Conservation (phyloP, 306 rosid species). For the Dicorynia guianensis region DNA sequence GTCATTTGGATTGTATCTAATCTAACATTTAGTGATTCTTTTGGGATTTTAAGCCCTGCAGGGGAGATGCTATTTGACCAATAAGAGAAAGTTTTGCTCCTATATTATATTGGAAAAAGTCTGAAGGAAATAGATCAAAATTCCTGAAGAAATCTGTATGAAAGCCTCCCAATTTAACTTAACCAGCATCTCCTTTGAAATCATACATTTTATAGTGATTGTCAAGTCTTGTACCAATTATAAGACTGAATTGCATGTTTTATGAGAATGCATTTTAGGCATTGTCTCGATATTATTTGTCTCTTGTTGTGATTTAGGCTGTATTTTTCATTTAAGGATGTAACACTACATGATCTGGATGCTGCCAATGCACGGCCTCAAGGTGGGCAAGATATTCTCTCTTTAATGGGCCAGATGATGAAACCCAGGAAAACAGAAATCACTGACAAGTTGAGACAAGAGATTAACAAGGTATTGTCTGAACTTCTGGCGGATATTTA, state of each 20-base stretch:
- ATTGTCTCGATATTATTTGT: conserved; percentile 22
- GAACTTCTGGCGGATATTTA: conserved; percentile 8
- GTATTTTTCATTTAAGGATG: conserved; percentile 64
- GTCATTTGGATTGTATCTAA: not conserved
- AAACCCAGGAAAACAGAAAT: conserved; percentile 96
- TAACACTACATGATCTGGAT: conserved; percentile 88
- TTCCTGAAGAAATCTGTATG: conserved; percentile 1
- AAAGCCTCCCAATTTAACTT: not conserved
- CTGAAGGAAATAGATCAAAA: conserved; percentile 21
- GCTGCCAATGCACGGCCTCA: conserved; percentile 95
- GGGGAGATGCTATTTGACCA: not conserved
- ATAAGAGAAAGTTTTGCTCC: not conserved
- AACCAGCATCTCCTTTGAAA: not conserved
- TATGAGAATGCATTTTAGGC: conserved; percentile 5
- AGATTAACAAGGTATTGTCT: conserved; percentile 76
- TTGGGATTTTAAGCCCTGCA: conserved; percentile 19
- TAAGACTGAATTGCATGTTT: not conserved
- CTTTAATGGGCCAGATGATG: conserved; percentile 99
- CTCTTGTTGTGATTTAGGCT: conserved; percentile 22
- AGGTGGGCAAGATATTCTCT: conserved; percentile 96
- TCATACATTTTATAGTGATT: conserved; percentile 24
- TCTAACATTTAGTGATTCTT: conserved; percentile 12
- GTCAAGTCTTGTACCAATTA: conserved; percentile 2
- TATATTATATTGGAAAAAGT: not conserved
- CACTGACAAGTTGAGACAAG: conserved; percentile 93